Evolutionary conservation across 164 flowering plant genomes (phyloP).

Genomic region (Cinnamomum micranthum): DNA sequence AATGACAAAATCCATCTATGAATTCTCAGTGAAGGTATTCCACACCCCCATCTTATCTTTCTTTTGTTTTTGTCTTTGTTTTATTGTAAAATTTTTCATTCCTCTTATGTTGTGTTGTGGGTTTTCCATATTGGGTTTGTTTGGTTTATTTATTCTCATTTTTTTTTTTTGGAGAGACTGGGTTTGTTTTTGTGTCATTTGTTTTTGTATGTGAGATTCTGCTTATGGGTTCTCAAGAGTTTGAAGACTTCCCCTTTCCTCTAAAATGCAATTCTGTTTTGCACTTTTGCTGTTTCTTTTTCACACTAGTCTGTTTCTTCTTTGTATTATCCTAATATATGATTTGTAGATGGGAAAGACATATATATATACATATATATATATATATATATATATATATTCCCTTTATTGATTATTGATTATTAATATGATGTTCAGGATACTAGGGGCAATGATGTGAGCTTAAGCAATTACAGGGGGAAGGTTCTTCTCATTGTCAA

Average conservation of each 20-base stretch:
- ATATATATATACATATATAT: no score
- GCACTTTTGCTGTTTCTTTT: not conserved
- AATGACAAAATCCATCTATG: conserved; percentile 29
- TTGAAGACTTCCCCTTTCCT: not conserved
- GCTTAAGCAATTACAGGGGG: conserved; percentile 59
- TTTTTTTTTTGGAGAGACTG: not conserved
- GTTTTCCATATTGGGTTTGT: not conserved
- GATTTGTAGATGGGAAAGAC: not conserved
- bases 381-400: not conserved
- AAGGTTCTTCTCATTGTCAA: conserved; percentile 89
- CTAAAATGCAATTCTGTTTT: not conserved
- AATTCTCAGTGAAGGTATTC: conserved; percentile 37
- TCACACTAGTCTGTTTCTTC: not conserved
- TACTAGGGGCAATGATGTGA: conserved; percentile 68
- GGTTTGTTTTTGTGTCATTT: not conserved
- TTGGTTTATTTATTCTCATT: not conserved
- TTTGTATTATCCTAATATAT: not conserved
- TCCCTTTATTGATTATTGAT: not conserved
- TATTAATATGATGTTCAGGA: conserved; percentile 44
- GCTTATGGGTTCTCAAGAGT: not conserved
- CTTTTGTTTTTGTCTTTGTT: not conserved
- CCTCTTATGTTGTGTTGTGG: not conserved
- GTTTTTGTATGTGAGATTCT: not conserved
- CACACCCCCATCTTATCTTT: not conserved
- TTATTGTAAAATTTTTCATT: not conserved